phyloP scores from a whole-genome alignment of 2,329 filamentous ascomycete species.

The Colletotrichum gloeosporioides region DNA sequence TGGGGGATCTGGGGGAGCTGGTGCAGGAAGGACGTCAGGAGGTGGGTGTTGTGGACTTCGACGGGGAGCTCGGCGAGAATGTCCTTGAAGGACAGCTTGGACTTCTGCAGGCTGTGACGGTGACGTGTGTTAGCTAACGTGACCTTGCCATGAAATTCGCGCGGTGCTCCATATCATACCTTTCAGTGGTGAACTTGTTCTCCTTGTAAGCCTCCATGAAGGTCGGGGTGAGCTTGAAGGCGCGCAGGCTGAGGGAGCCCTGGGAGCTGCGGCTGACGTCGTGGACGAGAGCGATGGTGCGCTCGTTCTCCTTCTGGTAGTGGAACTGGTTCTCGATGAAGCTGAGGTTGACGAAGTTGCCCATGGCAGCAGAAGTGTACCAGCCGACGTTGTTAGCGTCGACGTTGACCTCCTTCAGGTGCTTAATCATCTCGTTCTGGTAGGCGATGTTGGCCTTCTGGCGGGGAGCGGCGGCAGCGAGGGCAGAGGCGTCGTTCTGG shows the following conservation, averaged over 20 bases:
- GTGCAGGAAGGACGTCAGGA: constrained; percentile 93
- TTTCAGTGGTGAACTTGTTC: constrained; percentile 96
- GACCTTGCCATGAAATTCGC: neutral
- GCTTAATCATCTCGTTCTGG: constrained; percentile 96
- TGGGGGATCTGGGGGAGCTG: constrained; percentile 77
- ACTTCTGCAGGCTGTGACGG: constrained; percentile 84
- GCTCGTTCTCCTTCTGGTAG: constrained; percentile 95
- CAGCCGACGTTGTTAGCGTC: constrained; percentile 98
- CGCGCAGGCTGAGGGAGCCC: constrained; percentile 86
- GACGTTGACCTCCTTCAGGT: constrained; percentile 95
- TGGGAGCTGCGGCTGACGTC: constrained; percentile 95
- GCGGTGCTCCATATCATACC: constrained; percentile 53
- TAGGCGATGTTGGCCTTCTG: constrained; percentile 89
- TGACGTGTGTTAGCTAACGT: constrained; percentile 12
- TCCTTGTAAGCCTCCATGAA: constrained; percentile 96
- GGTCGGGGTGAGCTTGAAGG: constrained; percentile 84
- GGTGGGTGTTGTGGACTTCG: constrained; percentile 93
- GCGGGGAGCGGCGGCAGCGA: constrained; percentile 87
- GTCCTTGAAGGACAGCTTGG: constrained; percentile 90
- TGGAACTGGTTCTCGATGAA: constrained; percentile 98
- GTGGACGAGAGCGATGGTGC: constrained; percentile 88
- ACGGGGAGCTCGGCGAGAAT: constrained; percentile 92
- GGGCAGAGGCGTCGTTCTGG: constrained; percentile 75
- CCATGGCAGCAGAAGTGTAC: constrained; percentile 99
- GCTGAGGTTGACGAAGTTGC: constrained; percentile 94